Conservation (phyloP, 139 green algal species). For the Micractinium conductrix region DNA sequence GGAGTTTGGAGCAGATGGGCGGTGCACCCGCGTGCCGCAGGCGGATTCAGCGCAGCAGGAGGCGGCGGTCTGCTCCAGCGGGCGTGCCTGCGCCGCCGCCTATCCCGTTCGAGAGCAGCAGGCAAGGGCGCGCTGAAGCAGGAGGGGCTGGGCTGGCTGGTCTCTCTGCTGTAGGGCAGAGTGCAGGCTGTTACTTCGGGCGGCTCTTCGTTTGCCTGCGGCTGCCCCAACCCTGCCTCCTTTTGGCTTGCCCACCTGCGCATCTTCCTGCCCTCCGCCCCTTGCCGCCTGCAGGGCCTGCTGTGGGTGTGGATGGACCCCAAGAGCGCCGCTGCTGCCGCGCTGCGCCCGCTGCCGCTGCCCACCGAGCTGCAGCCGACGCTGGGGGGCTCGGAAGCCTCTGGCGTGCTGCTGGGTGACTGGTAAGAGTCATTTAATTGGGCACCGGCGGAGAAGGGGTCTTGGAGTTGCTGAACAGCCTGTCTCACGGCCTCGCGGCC, state of each 20-base stretch:
- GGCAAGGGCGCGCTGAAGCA: background rate
- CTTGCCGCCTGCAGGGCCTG: constrained; percentile 38
- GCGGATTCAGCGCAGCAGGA: constrained; percentile 33
- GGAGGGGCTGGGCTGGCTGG: background rate
- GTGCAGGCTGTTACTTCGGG: too few relatives aligned
- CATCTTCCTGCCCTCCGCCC: background rate
- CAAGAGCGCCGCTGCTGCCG: background rate
- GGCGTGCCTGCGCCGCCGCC: constrained; percentile 25
- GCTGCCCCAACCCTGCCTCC: too few relatives aligned
- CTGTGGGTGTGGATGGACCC: constrained; percentile 63
- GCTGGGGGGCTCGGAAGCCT: too few relatives aligned
- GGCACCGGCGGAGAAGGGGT: background rate
- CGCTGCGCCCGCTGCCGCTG: constrained; percentile 15
- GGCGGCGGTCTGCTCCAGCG: constrained; percentile 15
- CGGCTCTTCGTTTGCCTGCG: too few relatives aligned
- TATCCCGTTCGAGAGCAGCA: constrained; percentile 47
- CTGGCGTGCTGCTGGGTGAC: constrained; percentile 19
- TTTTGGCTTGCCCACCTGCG: too few relatives aligned
- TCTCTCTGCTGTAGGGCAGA: too few relatives aligned
- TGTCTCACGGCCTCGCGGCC: too few relatives aligned
- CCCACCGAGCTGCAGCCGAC: background rate
- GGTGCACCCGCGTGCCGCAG: constrained; percentile 62
- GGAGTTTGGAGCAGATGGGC: constrained; percentile 52
- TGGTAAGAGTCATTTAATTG: background rate
- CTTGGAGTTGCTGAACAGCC: background rate